Evolutionary conservation across 164 flowering plant genomes (phyloP).

Genomic region (Nymphaea thermarum): DNA sequence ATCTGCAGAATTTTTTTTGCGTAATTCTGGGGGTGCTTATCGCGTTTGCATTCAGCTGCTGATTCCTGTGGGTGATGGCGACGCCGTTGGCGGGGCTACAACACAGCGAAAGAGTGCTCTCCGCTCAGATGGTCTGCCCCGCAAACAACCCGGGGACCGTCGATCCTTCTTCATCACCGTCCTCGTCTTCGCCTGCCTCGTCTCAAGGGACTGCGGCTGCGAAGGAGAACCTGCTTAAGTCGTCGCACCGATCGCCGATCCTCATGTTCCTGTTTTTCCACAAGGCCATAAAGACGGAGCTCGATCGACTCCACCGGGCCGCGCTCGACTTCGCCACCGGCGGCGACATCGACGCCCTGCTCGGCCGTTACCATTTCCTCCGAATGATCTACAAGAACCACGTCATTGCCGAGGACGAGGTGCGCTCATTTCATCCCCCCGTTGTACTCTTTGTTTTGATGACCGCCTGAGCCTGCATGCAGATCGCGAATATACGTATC

Average conservation of each 20-base stretch:
- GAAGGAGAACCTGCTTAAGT: slow-evolving; percentile 17
- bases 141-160: slow-evolving; percentile 26
- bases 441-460: not conserved
- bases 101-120: slow-evolving; percentile 30
- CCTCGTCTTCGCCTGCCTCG: slow-evolving; percentile 7
- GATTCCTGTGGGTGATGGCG: slow-evolving; percentile 30
- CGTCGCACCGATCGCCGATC: slow-evolving; percentile 50
- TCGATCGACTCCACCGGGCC: slow-evolving; percentile 58
- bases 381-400: slow-evolving; percentile 72
- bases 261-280: slow-evolving; percentile 76
- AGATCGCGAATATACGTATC: not conserved
- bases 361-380: slow-evolving; percentile 48
- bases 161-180: slow-evolving; percentile 8
- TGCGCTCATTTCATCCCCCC: slow-evolving; percentile 5
- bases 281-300: slow-evolving; percentile 74
- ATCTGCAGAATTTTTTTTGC: too few species aligned
- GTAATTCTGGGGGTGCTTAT: too few species aligned
- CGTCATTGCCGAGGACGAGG: slow-evolving; percentile 95
- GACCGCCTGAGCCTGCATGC: not conserved
- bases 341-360: slow-evolving; percentile 34
- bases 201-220: not conserved
- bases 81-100: slow-evolving; percentile 51
- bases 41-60: too few species aligned
- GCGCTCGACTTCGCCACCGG: slow-evolving; percentile 45
- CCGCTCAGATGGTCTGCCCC: slow-evolving; percentile 33